Evolutionary conservation across 108 stramenopile species (phyloP), one percentile per base, ranked within the genome.

Genomic region (Cyclotella kingstonii): DNA sequence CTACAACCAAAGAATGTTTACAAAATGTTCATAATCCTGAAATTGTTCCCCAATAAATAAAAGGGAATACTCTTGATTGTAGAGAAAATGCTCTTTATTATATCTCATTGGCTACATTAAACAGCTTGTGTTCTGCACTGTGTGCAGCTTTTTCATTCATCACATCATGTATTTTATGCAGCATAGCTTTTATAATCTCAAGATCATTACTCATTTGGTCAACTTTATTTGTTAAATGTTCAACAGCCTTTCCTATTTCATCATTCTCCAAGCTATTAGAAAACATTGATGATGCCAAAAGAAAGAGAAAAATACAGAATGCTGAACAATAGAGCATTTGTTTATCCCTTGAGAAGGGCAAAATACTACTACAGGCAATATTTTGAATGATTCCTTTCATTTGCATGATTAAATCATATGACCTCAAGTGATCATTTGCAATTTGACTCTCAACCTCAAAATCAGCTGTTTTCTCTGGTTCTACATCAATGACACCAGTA

Each of bases 121-220:
- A 38, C 36, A 38, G 8, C 36, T 46, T 33, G 25, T 49, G 17
- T 62, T 22, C 4, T 34, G 18, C 36, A 48, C 2, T 18, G 30
- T 11, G 8, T 49, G 52, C 5, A 35, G 52, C 12, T 31, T 51
- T 29, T 41, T 51, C 33, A 28, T 36, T 42, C 0, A 39, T 15
- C 26, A 44, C 12, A 15, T 54, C 28, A 43, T 54, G 48, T 27
- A 66, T 45, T 9, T 15, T 55, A 48, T 67, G 47, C 19, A 67
- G 54, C 33, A 67, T 57, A 5, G 27, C 46, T 28, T 67, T 67
- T 18, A 67, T 49, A 29, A 57, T 56, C 28, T 26, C 57, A 0
- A 67, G n/a, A 35, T 74, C 64, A 6, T 21, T 55, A 19, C 27
- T 49, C 44, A 74, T 7, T 12, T 54, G 42, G 19, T 74, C 52